phyloP scores from a whole-genome alignment of 495 filamentous ascomycete genomes.

The Aspergillus funiculosus region DNA sequence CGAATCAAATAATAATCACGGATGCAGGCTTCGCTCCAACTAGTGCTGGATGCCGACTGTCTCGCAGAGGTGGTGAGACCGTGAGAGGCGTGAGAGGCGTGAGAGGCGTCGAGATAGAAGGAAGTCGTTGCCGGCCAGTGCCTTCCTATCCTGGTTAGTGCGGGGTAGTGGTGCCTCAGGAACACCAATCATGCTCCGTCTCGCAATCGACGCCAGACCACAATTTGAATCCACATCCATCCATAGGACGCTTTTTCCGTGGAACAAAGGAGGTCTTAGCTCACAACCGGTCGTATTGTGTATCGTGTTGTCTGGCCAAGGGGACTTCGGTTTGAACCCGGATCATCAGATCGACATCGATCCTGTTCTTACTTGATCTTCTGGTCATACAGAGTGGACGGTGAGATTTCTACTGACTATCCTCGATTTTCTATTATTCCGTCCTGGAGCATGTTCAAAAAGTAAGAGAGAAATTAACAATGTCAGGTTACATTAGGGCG shows the following conservation, averaged over 20 bases:
- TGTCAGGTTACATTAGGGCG: no score
- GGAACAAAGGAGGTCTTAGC: not conserved
- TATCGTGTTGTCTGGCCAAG: not conserved
- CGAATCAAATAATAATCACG: no score
- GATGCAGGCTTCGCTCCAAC: no score
- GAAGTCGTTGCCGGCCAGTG: not conserved
- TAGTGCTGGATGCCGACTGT: no score
- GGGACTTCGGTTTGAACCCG: constrained; percentile 5
- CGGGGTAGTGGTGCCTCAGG: constrained; percentile 5
- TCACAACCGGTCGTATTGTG: not conserved
- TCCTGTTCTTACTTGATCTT: not conserved
- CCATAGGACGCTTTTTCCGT: no score
- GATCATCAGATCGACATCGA: constrained; percentile 14
- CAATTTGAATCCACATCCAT: not conserved
- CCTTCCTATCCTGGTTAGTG: not conserved
- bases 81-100: not conserved
- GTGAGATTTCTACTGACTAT: no score
- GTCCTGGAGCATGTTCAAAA: no score
- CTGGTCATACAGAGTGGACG: no score
- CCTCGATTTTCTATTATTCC: no score
- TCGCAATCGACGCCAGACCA: not conserved
- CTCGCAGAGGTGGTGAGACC: no score
- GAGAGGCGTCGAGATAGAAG: not conserved
- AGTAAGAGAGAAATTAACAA: not conserved
- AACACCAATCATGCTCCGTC: constrained; percentile 14